These are phyloP conservation scores for Pleurotus sapidus DNA, from an alignment of 768 basidiomycete genomes.

Conservation along the genomic window DNA sequence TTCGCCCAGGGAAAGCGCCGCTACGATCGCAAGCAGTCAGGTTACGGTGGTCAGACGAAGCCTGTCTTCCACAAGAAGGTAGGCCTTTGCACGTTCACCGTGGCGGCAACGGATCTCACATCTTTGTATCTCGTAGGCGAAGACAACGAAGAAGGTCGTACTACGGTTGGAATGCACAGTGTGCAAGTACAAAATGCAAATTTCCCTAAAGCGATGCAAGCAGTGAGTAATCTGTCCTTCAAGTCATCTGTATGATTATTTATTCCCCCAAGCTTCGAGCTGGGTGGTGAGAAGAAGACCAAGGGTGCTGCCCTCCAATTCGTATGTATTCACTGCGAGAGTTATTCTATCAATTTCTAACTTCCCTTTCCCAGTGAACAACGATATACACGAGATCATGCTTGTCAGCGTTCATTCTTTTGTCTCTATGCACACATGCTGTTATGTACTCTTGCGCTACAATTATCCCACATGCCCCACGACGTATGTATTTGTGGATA, in stretches of 20 bases:
- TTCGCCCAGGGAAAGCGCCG: constrained; percentile 99
- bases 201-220: constrained; percentile 98
- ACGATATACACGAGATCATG: too few relatives aligned
- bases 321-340: constrained; percentile 48
- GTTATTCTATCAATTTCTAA: too few relatives aligned
- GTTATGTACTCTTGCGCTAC: too few relatives aligned
- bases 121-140: constrained; percentile 52
- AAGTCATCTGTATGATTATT: background rate
- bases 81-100: constrained; percentile 12
- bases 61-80: constrained; percentile 99
- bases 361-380: too few relatives aligned
- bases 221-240: constrained; percentile 47
- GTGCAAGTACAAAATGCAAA: constrained; percentile 98
- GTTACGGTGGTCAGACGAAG: constrained; percentile 99
- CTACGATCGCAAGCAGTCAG: constrained; percentile 98
- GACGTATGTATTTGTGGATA: too few relatives aligned
- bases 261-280: constrained; percentile 74
- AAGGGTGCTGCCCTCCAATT: constrained; percentile 95
- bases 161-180: constrained; percentile 95
- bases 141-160: constrained; percentile 99
- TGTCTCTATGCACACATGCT: too few relatives aligned
- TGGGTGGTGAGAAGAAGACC: constrained; percentile 99
- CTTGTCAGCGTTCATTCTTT: too few relatives aligned
- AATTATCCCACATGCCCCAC: too few relatives aligned
- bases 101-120: background rate